Percentiles rank a stretch among this genome's conserved stretches.
These are phyloP conservation scores for Dactylonectria macrodidyma DNA, from an alignment of 2,329 filamentous ascomycete species.

Conservation along the genomic window DNA sequence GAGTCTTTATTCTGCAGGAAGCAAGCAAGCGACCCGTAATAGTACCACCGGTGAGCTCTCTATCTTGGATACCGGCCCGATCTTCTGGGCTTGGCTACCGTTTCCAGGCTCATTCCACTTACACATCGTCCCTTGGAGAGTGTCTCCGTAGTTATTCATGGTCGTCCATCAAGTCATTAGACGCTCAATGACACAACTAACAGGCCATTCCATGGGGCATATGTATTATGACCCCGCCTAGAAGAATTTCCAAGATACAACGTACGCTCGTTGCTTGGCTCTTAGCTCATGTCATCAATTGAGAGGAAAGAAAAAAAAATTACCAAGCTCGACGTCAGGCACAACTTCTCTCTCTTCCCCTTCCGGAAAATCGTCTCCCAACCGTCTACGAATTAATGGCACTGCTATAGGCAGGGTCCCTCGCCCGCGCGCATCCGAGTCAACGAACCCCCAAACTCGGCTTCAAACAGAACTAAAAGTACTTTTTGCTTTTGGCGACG, in stretches of 20 bases:
- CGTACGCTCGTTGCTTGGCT: slow-evolving; percentile 2
- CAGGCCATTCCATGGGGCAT: not conserved
- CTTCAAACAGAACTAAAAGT: not conserved
- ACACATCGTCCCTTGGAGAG: not conserved
- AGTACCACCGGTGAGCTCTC: not conserved
- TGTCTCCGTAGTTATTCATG: too few species aligned
- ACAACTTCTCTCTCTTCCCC: slow-evolving; percentile 14
- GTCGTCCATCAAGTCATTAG: not conserved
- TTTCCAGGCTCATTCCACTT: not conserved
- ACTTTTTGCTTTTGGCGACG: slow-evolving; percentile 4
- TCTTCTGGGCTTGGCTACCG: not conserved
- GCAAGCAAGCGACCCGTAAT: too few species aligned
- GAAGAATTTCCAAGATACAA: not conserved
- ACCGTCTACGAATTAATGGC: slow-evolving; percentile 1
- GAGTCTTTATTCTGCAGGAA: not conserved
- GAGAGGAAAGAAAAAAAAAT: not conserved
- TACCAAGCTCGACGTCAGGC: slow-evolving; percentile 14
- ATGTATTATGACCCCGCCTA: not conserved
- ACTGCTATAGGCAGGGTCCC: slow-evolving; percentile 28
- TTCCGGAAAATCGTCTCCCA: slow-evolving; percentile 12
- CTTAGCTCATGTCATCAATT: slow-evolving; percentile 1
- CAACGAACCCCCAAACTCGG: not conserved
- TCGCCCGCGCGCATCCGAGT: not conserved
- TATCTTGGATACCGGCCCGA: not conserved
- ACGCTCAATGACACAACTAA: not conserved